Base-by-base conservation (phyloP, 192 early-diverging fungal species). In the Dispira parvispora region DNA sequence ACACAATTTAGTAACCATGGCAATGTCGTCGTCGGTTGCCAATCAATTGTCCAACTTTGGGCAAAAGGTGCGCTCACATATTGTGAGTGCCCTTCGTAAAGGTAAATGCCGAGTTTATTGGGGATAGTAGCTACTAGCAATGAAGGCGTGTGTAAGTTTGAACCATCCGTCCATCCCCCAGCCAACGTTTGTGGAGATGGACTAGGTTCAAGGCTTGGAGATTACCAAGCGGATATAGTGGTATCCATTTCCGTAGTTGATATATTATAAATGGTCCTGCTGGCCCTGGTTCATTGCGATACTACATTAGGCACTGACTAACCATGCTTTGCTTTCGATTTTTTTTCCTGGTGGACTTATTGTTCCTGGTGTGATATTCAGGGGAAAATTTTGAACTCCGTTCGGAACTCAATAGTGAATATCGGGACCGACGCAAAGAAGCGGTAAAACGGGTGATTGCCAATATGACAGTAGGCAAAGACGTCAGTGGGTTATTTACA, bases 401-500 rank as follows among this genome's bases (percentile, higher is more conserved):
- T 68, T 86, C 88, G 9, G 96, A 97, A 64, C 77, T 99, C 50
- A 99, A 99, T 75, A 88, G 85, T 74, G 96, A 99, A 77, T 97
- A 97, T 76, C 86, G 84, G 63, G 91, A 97, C 63, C 77, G 86
- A 52, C 81, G 96, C 57, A 97, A 96, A 71, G 96, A 99, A 77
- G 90, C 93, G 0, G 94, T 99, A 42, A 94, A 96, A 65, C 89
- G 93, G 70, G 95, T 99, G 50, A 97, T 99, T 70, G 96, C 96
- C 47, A 99, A 99, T 74, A 99, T 99, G 96, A 99, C 96, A 11
- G 90, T 99, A 42, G 96, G 96, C 64, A 99, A 99, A 67, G 96
- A 99, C 71, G 95, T 99, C 63, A 87, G 84, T 63, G 82, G 84
- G 1, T 78, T 99, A 25, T 99, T 99, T 61, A 88, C 94, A 0